Percentiles rank a stretch among this genome's conserved stretches.
Evolutionary conservation across 1,284 basidiomycete species (phyloP).

Genomic region (Papiliotrema nemorosa): DNA sequence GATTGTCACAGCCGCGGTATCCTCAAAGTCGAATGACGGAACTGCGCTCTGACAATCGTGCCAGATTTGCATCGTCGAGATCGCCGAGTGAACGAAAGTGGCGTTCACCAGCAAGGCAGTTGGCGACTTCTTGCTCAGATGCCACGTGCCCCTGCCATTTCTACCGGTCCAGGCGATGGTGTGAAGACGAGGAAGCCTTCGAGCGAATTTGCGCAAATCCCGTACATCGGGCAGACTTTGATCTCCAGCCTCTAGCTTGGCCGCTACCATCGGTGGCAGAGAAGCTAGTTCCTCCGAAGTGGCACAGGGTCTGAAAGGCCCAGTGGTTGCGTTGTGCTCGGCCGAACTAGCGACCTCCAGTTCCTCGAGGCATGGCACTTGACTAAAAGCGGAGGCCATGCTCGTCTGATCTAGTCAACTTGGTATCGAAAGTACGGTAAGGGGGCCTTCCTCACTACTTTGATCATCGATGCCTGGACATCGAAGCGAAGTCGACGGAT

Average conservation of each 20-base stretch:
- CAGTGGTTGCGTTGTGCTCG: constrained; percentile 2
- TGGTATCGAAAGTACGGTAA: background rate
- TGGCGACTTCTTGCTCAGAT: constrained; percentile 16
- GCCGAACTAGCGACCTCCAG: constrained; percentile 18
- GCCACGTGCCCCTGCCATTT: constrained; percentile 31
- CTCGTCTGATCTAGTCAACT: constrained; percentile 9
- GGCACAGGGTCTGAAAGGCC: constrained; percentile 8
- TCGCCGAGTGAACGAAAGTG: constrained; percentile 19
- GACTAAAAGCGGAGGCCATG: constrained; percentile 18
- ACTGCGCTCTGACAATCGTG: constrained; percentile 14
- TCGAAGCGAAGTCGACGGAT: constrained; percentile 17
- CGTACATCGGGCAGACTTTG: constrained; percentile 19
- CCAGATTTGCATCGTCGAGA: constrained; percentile 16
- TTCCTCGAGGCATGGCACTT: constrained; percentile 13
- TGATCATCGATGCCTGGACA: constrained; percentile 12
- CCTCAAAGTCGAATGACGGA: constrained; percentile 5
- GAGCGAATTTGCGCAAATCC: constrained; percentile 26
- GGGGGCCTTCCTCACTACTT: constrained; percentile 13
- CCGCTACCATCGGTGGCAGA: constrained; percentile 9
- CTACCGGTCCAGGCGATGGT: constrained; percentile 26
- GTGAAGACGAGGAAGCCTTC: constrained; percentile 7
- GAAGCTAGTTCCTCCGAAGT: background rate
- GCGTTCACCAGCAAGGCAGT: constrained; percentile 13
- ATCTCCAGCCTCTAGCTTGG: constrained; percentile 16
- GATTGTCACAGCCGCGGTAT: background rate